phyloP scores from a whole-genome alignment of 495 filamentous ascomycete genomes.

The Staphylotrichum longicolle region DNA sequence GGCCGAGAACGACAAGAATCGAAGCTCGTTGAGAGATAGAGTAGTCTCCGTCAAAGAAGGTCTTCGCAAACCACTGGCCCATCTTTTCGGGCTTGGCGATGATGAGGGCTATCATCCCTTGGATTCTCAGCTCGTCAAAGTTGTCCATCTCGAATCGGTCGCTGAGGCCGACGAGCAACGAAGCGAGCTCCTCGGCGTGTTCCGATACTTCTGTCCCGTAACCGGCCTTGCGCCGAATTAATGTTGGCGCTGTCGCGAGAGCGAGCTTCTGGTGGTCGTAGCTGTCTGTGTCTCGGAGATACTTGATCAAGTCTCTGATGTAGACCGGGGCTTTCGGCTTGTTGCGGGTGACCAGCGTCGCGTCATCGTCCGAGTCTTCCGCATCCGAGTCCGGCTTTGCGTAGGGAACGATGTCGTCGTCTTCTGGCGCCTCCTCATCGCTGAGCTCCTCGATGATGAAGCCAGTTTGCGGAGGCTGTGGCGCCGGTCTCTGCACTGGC shows the following conservation, averaged over 20 bases:
- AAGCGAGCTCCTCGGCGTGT: constrained; percentile 76
- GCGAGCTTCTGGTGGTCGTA: constrained; percentile 81
- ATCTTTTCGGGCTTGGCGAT: constrained; percentile 72
- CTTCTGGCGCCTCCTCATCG: constrained; percentile 55
- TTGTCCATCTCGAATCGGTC: constrained; percentile 74
- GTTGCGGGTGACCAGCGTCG: constrained; percentile 75
- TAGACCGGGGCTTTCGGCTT: constrained; percentile 89
- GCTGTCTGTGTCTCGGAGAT: constrained; percentile 75
- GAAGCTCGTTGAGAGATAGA: constrained; percentile 79
- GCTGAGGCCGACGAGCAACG: constrained; percentile 70
- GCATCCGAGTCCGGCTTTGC: constrained; percentile 90
- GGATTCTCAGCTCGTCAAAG: constrained; percentile 73
- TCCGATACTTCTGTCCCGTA: constrained; percentile 86
- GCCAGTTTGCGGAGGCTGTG: constrained; percentile 31
- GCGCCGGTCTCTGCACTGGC: constrained; percentile 25
- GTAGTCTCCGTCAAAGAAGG: constrained; percentile 89
- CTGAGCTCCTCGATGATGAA: constrained; percentile 69
- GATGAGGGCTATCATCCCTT: constrained; percentile 81
- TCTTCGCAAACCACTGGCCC: constrained; percentile 77
- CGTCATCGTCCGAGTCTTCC: constrained; percentile 88
- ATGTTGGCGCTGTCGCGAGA: constrained; percentile 66
- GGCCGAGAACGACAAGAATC: constrained; percentile 75
- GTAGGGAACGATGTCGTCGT: constrained; percentile 77
- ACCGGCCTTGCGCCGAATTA: constrained; percentile 84
- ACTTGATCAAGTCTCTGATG: constrained; percentile 77